Evolutionary conservation across 2,329 filamentous ascomycete genomes (phyloP).

Genomic region (Botrytis squamosa): DNA sequence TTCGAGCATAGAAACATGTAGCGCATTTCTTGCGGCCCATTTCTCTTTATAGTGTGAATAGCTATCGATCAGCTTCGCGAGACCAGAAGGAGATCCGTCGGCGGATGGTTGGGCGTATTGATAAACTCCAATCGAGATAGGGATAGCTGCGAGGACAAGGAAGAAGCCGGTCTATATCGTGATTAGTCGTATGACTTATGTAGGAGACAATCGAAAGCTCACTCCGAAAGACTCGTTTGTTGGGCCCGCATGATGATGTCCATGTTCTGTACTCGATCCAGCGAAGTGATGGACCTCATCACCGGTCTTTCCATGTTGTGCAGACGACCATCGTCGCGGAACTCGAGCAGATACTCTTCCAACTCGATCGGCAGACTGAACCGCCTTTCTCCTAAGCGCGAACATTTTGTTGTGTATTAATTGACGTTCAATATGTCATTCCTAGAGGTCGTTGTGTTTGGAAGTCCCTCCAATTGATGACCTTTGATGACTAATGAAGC

Average conservation of each 20-base stretch:
- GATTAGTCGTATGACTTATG: conserved; percentile 20
- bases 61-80: conserved; percentile 53
- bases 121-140: conserved; percentile 47
- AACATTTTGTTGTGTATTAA: conserved; percentile 39
- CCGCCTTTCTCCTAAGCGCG: conserved; percentile 37
- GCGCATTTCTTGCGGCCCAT: conserved; percentile 55
- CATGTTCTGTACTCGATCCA: conserved; percentile 28
- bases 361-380: conserved; percentile 33
- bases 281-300: conserved; percentile 30
- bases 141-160: conserved; percentile 46
- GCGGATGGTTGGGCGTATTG: conserved; percentile 41
- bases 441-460: not conserved
- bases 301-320: conserved; percentile 29
- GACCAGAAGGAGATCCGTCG: conserved; percentile 43
- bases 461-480: not conserved
- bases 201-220: conserved; percentile 36
- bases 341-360: conserved; percentile 25
- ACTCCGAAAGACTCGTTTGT: conserved; percentile 52
- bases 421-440: conserved; percentile 25
- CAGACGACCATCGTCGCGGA: conserved; percentile 31
- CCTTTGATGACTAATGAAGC: not conserved
- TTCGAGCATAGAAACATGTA: conserved; percentile 61
- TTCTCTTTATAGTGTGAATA: conserved; percentile 53
- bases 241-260: conserved; percentile 41
- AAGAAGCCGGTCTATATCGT: conserved; percentile 48